Evolutionary conservation across 108 stramenopile genomes (phyloP).

Genomic region (Fragilaria radians): DNA sequence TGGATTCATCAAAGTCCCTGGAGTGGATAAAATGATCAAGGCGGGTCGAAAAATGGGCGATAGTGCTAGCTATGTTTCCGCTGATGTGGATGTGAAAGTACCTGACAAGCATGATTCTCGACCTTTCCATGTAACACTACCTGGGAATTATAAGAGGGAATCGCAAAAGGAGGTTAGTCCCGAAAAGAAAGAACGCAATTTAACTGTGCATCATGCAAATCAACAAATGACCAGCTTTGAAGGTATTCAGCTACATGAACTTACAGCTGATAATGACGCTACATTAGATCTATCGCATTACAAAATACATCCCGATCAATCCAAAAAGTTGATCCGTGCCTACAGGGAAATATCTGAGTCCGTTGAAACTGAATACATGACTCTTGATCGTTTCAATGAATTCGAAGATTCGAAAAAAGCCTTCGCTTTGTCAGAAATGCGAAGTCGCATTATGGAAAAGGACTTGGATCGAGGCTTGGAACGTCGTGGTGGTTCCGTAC

Average conservation of each 20-base stretch:
- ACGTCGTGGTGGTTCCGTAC: constrained; percentile 66
- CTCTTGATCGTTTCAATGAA: constrained; percentile 44
- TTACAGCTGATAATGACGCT: neutral
- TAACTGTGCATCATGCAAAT: neutral
- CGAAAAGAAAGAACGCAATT: neutral
- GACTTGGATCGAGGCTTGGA: constrained; percentile 84
- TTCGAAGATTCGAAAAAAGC: constrained; percentile 74
- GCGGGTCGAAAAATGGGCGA: constrained; percentile 22
- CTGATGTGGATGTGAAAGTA: neutral
- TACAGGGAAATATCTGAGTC: constrained; percentile 62
- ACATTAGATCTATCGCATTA: constrained; percentile 44
- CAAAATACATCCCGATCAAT: constrained; percentile 45
- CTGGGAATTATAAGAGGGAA: neutral
- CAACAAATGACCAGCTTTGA: constrained; percentile 8
- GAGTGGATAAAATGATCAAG: constrained; percentile 29
- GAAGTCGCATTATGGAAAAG: constrained; percentile 87
- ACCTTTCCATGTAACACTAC: neutral
- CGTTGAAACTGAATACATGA: constrained; percentile 23
- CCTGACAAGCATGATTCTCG: neutral
- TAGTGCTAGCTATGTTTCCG: neutral
- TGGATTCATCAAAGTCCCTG: constrained; percentile 35
- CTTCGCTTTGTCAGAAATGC: constrained; percentile 83
- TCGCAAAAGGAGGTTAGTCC: neutral
- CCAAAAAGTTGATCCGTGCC: constrained; percentile 54
- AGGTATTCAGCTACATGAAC: constrained; percentile 12